Evolutionary conservation across 2,329 filamentous ascomycete species (phyloP).

Genomic region (Ramularia collo-cygni): DNA sequence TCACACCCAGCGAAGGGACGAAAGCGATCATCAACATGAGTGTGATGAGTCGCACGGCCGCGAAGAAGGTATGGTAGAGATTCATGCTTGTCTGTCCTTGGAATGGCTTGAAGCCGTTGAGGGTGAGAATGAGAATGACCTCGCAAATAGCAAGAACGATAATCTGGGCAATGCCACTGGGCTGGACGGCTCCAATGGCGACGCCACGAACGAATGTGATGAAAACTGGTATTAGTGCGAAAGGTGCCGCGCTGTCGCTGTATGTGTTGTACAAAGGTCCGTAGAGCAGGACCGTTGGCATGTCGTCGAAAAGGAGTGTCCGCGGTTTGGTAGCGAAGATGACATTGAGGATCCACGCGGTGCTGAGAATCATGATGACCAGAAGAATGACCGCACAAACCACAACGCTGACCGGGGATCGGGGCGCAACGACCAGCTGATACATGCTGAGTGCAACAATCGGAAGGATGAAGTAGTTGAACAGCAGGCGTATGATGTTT

Average conservation of each 20-base stretch:
- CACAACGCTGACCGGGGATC: constrained; percentile 64
- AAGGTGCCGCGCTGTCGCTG: constrained; percentile 84
- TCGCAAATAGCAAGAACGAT: constrained; percentile 91
- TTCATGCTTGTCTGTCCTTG: constrained; percentile 95
- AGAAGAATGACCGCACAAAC: constrained; percentile 70
- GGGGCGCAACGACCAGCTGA: constrained; percentile 69
- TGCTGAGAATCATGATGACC: constrained; percentile 63
- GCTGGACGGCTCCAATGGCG: constrained; percentile 85
- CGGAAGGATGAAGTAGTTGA: constrained; percentile 87
- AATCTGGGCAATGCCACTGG: constrained; percentile 86
- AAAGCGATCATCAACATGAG: constrained; percentile 56
- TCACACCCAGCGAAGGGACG: constrained; percentile 71
- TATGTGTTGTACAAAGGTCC: constrained; percentile 97
- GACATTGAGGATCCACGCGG: constrained; percentile 70
- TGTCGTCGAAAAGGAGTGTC: constrained; percentile 84
- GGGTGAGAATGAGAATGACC: constrained; percentile 77
- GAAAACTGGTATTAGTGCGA: constrained; percentile 78
- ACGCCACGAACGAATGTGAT: constrained; percentile 81
- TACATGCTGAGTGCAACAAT: constrained; percentile 83
- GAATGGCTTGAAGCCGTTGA: constrained; percentile 87
- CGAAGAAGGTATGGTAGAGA: constrained; percentile 82
- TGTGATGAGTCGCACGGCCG: constrained; percentile 66
- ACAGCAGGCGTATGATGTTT: constrained; percentile 66
- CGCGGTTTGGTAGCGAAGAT: constrained; percentile 76
- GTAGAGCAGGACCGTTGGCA: constrained; percentile 81